Evolutionary conservation across 495 filamentous ascomycete species (phyloP), one percentile per base, ranked within the genome.

Genomic region (Daldinia decipiens): DNA sequence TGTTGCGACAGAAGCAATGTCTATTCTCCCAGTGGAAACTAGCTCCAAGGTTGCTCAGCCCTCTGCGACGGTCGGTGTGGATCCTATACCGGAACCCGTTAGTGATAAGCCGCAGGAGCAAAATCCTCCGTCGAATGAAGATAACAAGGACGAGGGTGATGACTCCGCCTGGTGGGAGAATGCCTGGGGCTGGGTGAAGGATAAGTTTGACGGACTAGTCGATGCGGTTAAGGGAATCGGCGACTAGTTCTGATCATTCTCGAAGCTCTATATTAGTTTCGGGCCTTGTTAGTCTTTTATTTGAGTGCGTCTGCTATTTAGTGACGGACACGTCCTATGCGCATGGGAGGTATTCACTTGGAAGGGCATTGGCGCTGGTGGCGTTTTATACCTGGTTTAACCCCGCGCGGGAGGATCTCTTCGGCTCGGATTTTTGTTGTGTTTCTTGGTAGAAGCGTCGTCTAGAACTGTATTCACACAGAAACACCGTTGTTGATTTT

Each of bases 161-260:
- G 65, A 66, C 40, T 58, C 58, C 2, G 68, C 74, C 15, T 77
- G 70, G 66, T 66, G 76, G 54, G 75, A 79, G 26, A 68, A 78
- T 50, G 60, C 73, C 0, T 84, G 81, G 84, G 76, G 84, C 29
- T 87, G 85, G 85, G 75, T 86, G 29, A 81, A 78, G 15, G 81
- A 79, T 12, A 81, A 85, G 70, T 69, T 86, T 1, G 72, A 79
- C 45, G 72, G 79, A 17, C 70, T 82, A 50, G 79, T 84, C 69
- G 79, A 77, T 5, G 76, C 80, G 39, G 70, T 84, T 5, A 75
- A 72, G 3, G 77, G 78, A 31, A 43, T 60, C 31, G 54, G 54
- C 24, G 52, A 62, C 9, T 47, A 47, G 43, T 47, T 47, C 1
- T 24, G 53, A 8, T 32, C 29, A 11, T n/a, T 56, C 53, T 34